Evolutionary conservation across 1,284 basidiomycete genomes (phyloP).

Genomic region (Marasmius tenuissimus): DNA sequence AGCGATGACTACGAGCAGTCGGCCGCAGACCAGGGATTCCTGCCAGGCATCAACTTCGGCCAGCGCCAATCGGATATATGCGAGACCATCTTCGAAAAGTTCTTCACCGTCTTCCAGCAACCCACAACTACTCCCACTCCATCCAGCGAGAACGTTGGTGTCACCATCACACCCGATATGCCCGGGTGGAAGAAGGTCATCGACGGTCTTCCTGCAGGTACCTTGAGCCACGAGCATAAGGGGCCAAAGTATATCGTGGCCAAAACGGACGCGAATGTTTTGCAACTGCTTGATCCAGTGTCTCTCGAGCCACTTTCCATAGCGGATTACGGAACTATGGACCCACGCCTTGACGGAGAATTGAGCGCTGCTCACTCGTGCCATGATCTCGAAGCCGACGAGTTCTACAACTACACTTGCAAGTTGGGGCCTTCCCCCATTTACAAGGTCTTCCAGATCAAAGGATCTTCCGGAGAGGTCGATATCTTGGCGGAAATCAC

Average conservation of each 20-base stretch:
- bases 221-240: constrained; percentile 1
- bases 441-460: constrained; percentile 34
- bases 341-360: constrained; percentile 31
- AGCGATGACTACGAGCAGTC: constrained; percentile 14
- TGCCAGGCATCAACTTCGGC: constrained; percentile 17
- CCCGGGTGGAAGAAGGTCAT: constrained; percentile 16
- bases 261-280: constrained; percentile 26
- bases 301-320: constrained; percentile 33
- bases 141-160: constrained; percentile 16
- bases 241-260: constrained; percentile 30
- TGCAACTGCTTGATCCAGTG: constrained; percentile 32
- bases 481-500: constrained; percentile 34
- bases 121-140: constrained; percentile 2
- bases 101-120: constrained; percentile 22
- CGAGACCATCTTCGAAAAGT: constrained; percentile 22
- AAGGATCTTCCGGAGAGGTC: constrained; percentile 24
- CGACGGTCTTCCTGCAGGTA: neutral
- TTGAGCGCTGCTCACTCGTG: constrained; percentile 37
- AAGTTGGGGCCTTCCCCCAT: constrained; percentile 21
- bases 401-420: constrained; percentile 34
- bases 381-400: constrained; percentile 30
- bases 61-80: constrained; percentile 21
- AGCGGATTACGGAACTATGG: constrained; percentile 24
- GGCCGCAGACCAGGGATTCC: constrained; percentile 14
- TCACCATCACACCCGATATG: constrained; percentile 24